Percentiles rank a stretch among this genome's conserved stretches.
Conservation (phyloP, 495 filamentous ascomycete species). For the Penicillium nucicola region DNA sequence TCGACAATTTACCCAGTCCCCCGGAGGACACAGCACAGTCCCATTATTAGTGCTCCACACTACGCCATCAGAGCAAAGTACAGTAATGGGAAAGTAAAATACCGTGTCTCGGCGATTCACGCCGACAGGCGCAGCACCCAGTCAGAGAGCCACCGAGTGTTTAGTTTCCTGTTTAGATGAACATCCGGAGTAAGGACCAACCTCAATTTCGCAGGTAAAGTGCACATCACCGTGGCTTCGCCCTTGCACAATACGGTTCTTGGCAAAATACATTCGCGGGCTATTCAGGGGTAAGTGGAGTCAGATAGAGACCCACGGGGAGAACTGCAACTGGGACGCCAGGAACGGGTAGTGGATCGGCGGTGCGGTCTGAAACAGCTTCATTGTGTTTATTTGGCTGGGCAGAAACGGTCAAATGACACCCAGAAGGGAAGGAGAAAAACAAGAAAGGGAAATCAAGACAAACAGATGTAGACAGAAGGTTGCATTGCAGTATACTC, state of each 20-base stretch:
- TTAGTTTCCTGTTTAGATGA: background rate
- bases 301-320: constrained; percentile 4
- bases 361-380: constrained; percentile 11
- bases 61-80: background rate
- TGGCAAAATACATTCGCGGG: constrained; percentile 20
- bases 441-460: no score
- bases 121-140: background rate
- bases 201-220: constrained; percentile 6
- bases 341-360: constrained; percentile 27
- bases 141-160: background rate
- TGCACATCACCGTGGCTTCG: constrained; percentile 9
- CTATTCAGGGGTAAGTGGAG: constrained; percentile 32
- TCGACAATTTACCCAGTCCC: constrained; percentile 2
- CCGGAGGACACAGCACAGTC: constrained; percentile 5
- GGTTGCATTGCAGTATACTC: background rate
- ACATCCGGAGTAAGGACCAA: constrained; percentile 13
- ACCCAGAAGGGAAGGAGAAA: background rate
- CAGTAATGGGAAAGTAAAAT: background rate
- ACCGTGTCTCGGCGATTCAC: constrained; percentile 4
- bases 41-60: constrained; percentile 1
- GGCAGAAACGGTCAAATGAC: background rate
- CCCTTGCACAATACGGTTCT: constrained; percentile 10
- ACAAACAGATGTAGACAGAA: background rate
- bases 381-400: no score
- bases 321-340: constrained; percentile 9